phyloP scores from a whole-genome alignment of 2,329 filamentous ascomycete species.

The Pseudogymnoascus sp. region DNA sequence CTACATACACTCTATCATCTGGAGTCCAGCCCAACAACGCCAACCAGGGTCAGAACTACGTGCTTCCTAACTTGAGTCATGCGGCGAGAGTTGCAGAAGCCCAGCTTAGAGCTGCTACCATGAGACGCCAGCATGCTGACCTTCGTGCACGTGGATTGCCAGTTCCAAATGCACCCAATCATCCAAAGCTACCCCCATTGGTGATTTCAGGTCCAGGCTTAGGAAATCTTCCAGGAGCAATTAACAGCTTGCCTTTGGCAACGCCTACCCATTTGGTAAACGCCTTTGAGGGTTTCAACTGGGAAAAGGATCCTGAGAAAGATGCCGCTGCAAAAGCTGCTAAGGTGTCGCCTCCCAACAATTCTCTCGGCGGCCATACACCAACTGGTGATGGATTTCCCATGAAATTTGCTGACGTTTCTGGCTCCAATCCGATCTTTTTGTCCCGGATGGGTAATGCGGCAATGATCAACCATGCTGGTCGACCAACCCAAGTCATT shows the following conservation, averaged over 20 bases:
- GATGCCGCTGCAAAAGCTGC: not conserved
- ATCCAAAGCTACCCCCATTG: not conserved
- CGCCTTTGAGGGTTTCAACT: not conserved
- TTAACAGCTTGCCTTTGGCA: not conserved
- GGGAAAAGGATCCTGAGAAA: not conserved
- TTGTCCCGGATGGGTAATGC: not conserved
- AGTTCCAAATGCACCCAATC: not conserved
- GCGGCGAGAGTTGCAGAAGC: not conserved
- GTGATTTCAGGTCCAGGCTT: not conserved
- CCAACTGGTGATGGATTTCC: not conserved
- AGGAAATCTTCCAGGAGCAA: not conserved
- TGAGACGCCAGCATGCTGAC: conserved; percentile 3
- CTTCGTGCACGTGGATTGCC: not conserved
- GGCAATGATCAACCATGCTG: not conserved
- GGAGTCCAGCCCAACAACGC: not conserved
- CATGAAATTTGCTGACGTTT: not conserved
- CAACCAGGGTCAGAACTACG: not conserved
- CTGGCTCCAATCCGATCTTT: not conserved
- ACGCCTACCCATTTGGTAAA: not conserved
- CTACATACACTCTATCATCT: not conserved
- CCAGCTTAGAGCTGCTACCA: conserved; percentile 3
- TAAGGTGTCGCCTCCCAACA: not conserved
- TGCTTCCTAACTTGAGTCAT: not conserved
- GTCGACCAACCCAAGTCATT: not conserved
- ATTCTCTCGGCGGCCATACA: not conserved